Conservation (phyloP, 106 monocot genomes). For the Allium cepa region DNA sequence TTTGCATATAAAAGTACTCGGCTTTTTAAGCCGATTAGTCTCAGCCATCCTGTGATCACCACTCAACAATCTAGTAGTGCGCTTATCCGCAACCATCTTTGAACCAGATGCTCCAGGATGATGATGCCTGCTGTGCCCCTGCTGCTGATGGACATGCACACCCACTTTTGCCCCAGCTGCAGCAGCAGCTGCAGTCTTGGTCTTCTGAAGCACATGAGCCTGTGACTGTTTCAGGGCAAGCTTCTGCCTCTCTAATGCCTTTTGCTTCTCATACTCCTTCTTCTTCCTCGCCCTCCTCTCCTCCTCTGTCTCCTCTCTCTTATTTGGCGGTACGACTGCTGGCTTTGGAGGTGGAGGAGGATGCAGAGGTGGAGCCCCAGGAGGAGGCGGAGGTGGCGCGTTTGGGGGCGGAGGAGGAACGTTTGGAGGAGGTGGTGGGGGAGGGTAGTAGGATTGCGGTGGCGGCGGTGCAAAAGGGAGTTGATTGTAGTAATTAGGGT, state of each 20-base stretch:
- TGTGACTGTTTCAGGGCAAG: constrained; percentile 74
- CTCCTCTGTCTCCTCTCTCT: constrained; percentile 81
- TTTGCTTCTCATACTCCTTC: constrained; percentile 85
- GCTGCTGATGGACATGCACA: constrained; percentile 2
- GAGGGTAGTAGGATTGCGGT: constrained; percentile 1
- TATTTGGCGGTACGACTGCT: constrained; percentile 11
- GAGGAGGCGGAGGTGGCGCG: constrained; percentile 1
- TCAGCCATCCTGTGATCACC: constrained; percentile 29
- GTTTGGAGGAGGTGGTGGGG: background rate
- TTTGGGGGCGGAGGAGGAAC: background rate
- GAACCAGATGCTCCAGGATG: constrained; percentile 39
- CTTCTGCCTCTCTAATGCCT: constrained; percentile 58
- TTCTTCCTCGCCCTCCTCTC: constrained; percentile 91
- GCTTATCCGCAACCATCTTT: constrained; percentile 25
- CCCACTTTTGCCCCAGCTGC: too few relatives aligned
- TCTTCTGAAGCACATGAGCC: constrained; percentile 66
- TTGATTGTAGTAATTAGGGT: constrained; percentile 4
- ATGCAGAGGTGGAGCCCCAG: background rate
- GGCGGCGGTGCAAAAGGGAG: background rate
- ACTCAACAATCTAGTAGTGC: constrained; percentile 22
- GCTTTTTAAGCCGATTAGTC: constrained; percentile 82
- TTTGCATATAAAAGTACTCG: constrained; percentile 89
- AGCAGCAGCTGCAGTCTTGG: constrained; percentile 11
- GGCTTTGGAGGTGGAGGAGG: background rate
- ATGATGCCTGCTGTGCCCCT: constrained; percentile 13